A percentile compares a stretch with the other conserved stretches of the same genome.
phyloP scores from a whole-genome alignment of 768 basidiomycete species.

The Trametes gibbosa region DNA sequence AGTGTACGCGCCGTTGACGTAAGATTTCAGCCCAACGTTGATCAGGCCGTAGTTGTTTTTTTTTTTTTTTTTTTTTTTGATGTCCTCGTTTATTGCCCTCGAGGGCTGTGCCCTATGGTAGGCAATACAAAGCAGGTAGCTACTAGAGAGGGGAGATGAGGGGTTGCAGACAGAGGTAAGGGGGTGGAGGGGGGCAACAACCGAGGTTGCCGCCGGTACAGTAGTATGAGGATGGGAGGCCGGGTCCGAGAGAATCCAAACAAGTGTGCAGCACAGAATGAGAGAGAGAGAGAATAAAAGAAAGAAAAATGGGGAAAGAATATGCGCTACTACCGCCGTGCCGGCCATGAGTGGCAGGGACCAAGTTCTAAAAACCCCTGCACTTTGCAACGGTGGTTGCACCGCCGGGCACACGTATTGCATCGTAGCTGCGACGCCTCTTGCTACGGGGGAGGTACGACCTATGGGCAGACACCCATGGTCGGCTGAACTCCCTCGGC shows the following conservation, averaged over 20 bases:
- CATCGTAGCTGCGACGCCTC: not conserved
- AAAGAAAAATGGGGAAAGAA: not conserved
- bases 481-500: not conserved
- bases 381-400: not conserved
- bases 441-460: not conserved
- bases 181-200: not conserved
- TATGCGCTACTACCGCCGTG: not conserved
- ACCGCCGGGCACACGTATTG: not conserved
- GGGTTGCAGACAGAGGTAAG: not conserved
- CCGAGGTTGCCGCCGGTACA: not conserved
- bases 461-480: not conserved
- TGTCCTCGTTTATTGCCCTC: not conserved
- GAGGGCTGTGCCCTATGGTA: not conserved
- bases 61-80: not conserved
- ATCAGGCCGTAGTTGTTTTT: not conserved
- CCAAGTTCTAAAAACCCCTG: not conserved
- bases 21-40: not conserved
- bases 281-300: not conserved
- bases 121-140: not conserved
- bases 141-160: not conserved
- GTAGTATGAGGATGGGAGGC: not conserved
- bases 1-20: not conserved
- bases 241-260: too few relatives aligned
- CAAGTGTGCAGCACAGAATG: not conserved
- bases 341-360: not conserved